A percentile compares a stretch with the other conserved stretches of the same genome.
Conservation (phyloP, 192 early-diverging fungal genomes). For the Backusella luteola region DNA sequence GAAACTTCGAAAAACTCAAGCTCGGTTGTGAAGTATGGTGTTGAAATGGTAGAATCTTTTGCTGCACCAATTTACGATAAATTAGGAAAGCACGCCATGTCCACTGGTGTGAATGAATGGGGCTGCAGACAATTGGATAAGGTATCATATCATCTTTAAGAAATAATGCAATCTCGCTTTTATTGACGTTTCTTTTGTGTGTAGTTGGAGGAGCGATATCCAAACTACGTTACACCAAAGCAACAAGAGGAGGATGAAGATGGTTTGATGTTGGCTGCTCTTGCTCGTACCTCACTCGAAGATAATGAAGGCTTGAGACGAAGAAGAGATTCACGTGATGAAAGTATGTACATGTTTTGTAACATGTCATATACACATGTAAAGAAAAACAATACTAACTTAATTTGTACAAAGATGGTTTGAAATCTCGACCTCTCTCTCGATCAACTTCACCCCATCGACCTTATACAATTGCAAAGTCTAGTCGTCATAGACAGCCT, state of each 20-base stretch:
- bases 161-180: neutral
- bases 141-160: neutral
- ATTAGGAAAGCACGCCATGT: conserved; percentile 43
- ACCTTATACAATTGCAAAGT: conserved; percentile 26
- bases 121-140: conserved; percentile 4
- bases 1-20: conserved; percentile 63
- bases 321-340: conserved; percentile 20
- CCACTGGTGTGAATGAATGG: conserved; percentile 10
- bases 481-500: conserved; percentile 23
- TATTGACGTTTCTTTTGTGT: conserved; percentile 6
- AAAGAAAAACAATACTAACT: neutral
- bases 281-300: conserved; percentile 34
- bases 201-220: conserved; percentile 29
- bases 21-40: conserved; percentile 65
- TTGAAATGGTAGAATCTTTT: conserved; percentile 76
- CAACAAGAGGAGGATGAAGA: conserved; percentile 25
- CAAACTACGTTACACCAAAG: conserved; percentile 23
- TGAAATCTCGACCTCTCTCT: conserved; percentile 32
- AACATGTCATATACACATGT: neutral
- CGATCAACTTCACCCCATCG: conserved; percentile 38
- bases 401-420: neutral
- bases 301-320: conserved; percentile 18
- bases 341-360: neutral
- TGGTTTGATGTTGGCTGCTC: conserved; percentile 27
- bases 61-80: conserved; percentile 73